Percentiles rank a stretch among this genome's conserved stretches.
These are phyloP conservation scores for Mollisia scopiformis DNA, from an alignment of 2,329 filamentous ascomycete genomes.

Conservation along the genomic window DNA sequence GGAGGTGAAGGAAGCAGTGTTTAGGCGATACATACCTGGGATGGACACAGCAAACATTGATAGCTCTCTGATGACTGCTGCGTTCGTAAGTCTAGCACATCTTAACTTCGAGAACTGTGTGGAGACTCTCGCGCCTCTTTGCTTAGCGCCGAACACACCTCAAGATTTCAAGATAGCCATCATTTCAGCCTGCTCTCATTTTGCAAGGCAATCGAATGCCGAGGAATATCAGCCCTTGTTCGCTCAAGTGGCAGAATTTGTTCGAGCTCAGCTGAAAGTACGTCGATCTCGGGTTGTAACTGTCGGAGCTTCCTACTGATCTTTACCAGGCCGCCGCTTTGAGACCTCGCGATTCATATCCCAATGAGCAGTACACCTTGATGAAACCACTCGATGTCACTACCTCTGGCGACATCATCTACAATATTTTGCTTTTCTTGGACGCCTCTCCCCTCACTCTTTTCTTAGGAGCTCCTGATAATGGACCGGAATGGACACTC, in stretches of 20 bases:
- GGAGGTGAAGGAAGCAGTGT: slow-evolving; percentile 68
- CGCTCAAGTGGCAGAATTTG: slow-evolving; percentile 55
- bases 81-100: slow-evolving; percentile 66
- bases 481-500: slow-evolving; percentile 38
- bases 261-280: slow-evolving; percentile 61
- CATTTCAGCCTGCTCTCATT: slow-evolving; percentile 64
- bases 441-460: slow-evolving; percentile 55
- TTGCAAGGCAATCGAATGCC: slow-evolving; percentile 55
- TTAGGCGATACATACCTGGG: slow-evolving; percentile 53
- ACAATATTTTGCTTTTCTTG: slow-evolving; percentile 60
- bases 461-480: slow-evolving; percentile 45
- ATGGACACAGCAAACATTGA: slow-evolving; percentile 57
- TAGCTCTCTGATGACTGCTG: slow-evolving; percentile 66
- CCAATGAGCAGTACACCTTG: slow-evolving; percentile 42
- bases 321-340: slow-evolving; percentile 22
- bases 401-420: slow-evolving; percentile 47
- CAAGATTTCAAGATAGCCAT: slow-evolving; percentile 64
- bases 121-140: slow-evolving; percentile 58
- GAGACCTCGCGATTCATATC: slow-evolving; percentile 31
- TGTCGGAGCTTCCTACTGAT: slow-evolving; percentile 26
- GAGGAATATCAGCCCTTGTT: slow-evolving; percentile 59
- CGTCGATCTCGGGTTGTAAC: not conserved
- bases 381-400: slow-evolving; percentile 44
- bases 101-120: slow-evolving; percentile 62
- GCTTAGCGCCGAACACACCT: slow-evolving; percentile 59